Evolutionary conservation across 2,329 filamentous ascomycete genomes (phyloP), one percentile per base, ranked within the genome.

Genomic region (Colletotrichum limetticola): DNA sequence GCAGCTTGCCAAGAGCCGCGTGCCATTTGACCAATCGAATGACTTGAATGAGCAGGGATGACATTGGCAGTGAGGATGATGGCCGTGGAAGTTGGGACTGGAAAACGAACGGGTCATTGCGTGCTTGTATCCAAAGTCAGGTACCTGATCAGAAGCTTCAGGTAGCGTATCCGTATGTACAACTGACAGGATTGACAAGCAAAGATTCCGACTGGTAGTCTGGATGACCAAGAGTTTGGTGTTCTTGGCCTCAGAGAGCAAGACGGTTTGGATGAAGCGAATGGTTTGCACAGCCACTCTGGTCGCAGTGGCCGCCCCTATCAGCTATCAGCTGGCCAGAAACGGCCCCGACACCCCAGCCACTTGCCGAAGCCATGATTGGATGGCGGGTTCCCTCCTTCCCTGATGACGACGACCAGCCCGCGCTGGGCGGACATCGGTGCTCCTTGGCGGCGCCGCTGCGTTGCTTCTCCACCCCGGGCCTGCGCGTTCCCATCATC

Each of bases 371-470:
- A 14, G 24, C 24, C 55, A 53, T 66, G 71, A 73, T 73, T 73
- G 71, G 70, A 35, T 56, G 56, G 24, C 46, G 35, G 66, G 46
- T 24, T 65, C 19, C n/a, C 55, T 71, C 60, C 56, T 57, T 57
- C 35, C 66, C 55, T 73, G 71, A 66, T 73, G 61, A 71, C 67
- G 71, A 73, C 71, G 66, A 71, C 67, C 60, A 56, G 67, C 56
- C 71, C 71, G 67, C 71, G 70, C 66, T 73, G 60, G 71, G 66
- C 66, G 71, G 71, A 58, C 66, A 66, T 61, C 66, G 56, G 71
- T 69, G 66, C 26, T 66, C 49, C 71, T 73, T 73, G 66, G 71
- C 71, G 66, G 71, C 71, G 67, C 60, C 71, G 71, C 66, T 72
- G 71, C 37, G 9, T 28, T 53, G 46, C 46, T 35, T 68, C 60